Percentiles rank a stretch among this genome's conserved stretches.
phyloP scores from a whole-genome alignment of 2,329 filamentous ascomycete species.

The Pestalotiopsis sp. region DNA sequence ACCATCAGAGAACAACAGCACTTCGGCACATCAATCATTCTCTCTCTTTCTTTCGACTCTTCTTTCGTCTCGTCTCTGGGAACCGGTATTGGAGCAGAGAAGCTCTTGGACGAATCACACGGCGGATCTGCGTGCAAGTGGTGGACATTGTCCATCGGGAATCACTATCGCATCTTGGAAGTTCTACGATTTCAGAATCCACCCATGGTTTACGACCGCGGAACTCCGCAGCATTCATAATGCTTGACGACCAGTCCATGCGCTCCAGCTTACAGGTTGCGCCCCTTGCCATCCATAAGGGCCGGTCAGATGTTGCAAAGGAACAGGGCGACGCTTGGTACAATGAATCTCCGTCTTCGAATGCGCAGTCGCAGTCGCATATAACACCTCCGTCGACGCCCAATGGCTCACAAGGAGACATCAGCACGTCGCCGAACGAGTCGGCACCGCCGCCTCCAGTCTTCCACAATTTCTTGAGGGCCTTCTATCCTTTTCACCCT shows the following conservation, averaged over 20 bases:
- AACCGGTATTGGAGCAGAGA: background rate
- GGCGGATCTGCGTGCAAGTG: background rate
- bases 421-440: conserved; percentile 34
- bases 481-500: conserved; percentile 91
- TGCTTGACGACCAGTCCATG: conserved; percentile 49
- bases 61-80: background rate
- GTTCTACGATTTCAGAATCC: conserved; percentile 7
- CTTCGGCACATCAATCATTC: background rate
- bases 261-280: conserved; percentile 65
- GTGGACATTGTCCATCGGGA: background rate
- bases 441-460: conserved; percentile 58
- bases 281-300: conserved; percentile 57
- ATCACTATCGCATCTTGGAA: background rate
- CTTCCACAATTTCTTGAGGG: conserved; percentile 93
- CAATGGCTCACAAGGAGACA: conserved; percentile 66
- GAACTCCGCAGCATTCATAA: conserved; percentile 43
- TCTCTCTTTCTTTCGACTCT: background rate
- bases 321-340: conserved; percentile 25
- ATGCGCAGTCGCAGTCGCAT: conserved; percentile 55
- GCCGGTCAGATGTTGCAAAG: conserved; percentile 31
- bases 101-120: background rate
- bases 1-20: background rate
- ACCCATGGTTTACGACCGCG: conserved; percentile 40
- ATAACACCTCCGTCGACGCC: conserved; percentile 81
- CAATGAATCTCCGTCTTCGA: conserved; percentile 32